These are phyloP conservation scores for Bipolaris cookei DNA, from an alignment of 2,329 filamentous ascomycete genomes.

Conservation along the genomic window DNA sequence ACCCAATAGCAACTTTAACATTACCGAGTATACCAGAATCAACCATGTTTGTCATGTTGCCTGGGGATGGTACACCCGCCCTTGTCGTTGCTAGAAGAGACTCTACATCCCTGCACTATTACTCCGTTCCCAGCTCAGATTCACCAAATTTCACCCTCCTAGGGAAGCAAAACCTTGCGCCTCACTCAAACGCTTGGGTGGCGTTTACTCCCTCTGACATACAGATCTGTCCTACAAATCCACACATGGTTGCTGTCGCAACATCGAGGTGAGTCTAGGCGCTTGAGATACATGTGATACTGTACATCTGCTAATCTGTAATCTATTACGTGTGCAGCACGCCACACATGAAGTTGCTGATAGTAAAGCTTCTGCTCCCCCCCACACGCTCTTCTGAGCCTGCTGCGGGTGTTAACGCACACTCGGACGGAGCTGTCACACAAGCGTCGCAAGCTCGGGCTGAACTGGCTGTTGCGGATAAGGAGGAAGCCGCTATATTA, in stretches of 20 bases:
- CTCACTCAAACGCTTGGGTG: conserved; percentile 68
- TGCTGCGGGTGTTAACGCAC: conserved; percentile 9
- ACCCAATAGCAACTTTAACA: conserved; percentile 52
- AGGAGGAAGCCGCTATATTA: conserved; percentile 65
- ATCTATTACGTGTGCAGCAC: conserved; percentile 43
- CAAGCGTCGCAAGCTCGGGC: conserved; percentile 61
- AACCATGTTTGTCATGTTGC: conserved; percentile 59
- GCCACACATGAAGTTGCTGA: conserved; percentile 67
- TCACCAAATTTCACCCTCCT: conserved; percentile 46
- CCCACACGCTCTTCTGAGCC: conserved; percentile 21
- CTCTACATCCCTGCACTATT: conserved; percentile 65
- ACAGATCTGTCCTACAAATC: conserved; percentile 61
- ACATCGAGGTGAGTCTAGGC: conserved; percentile 54
- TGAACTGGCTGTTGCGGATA: conserved; percentile 59
- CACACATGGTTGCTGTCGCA: conserved; percentile 63
- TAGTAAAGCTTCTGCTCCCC: conserved; percentile 64
- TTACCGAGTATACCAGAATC: conserved; percentile 64
- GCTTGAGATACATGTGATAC: neutral
- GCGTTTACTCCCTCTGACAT: conserved; percentile 67
- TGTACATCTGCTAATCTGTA: neutral
- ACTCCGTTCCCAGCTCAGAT: conserved; percentile 45
- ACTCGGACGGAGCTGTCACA: conserved; percentile 42
- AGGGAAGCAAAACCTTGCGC: conserved; percentile 66
- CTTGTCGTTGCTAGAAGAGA: conserved; percentile 63
- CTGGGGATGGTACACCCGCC: conserved; percentile 54